Percentiles rank a stretch among this genome's conserved stretches.
phyloP scores from a whole-genome alignment of 257 asterid species.

The Echium plantagineum region DNA sequence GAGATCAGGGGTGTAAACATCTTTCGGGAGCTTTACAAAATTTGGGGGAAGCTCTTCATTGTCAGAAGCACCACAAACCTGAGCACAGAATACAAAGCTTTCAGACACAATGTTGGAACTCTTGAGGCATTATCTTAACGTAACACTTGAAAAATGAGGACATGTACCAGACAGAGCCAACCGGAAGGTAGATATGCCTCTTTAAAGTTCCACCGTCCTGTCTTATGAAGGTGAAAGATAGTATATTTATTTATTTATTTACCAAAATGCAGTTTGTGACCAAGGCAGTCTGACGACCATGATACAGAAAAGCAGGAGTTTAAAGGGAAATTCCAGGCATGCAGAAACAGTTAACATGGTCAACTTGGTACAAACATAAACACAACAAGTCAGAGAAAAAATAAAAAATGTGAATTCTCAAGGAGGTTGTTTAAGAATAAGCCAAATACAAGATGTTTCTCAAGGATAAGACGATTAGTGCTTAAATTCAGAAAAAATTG shows the following conservation, averaged over 20 bases:
- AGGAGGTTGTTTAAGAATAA: no score
- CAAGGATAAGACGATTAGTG: no score
- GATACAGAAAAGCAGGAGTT: not conserved
- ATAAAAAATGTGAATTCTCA: no score
- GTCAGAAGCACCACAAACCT: constrained; percentile 98
- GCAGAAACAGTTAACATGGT: not conserved
- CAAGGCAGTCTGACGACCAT: not conserved
- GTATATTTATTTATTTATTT: no score
- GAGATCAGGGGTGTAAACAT: constrained; percentile 83
- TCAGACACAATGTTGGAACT: constrained; percentile 5
- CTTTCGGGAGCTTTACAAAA: constrained; percentile 75
- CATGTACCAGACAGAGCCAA: constrained; percentile 90
- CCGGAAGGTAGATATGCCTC: constrained; percentile 84
- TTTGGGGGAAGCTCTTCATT: constrained; percentile 72
- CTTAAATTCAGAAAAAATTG: no score
- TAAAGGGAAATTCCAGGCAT: no score
- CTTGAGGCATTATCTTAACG: constrained; percentile 4
- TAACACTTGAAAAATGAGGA: constrained; percentile 5
- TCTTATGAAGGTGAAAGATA: constrained; percentile 34
- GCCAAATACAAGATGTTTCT: no score
- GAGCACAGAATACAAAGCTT: constrained; percentile 13
- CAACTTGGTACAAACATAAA: not conserved
- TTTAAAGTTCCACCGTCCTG: constrained; percentile 93
- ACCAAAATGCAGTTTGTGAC: no score
- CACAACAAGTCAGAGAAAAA: not conserved